phyloP scores from a whole-genome alignment of 164 flowering plant genomes.

The Chimonanthus praecox region DNA sequence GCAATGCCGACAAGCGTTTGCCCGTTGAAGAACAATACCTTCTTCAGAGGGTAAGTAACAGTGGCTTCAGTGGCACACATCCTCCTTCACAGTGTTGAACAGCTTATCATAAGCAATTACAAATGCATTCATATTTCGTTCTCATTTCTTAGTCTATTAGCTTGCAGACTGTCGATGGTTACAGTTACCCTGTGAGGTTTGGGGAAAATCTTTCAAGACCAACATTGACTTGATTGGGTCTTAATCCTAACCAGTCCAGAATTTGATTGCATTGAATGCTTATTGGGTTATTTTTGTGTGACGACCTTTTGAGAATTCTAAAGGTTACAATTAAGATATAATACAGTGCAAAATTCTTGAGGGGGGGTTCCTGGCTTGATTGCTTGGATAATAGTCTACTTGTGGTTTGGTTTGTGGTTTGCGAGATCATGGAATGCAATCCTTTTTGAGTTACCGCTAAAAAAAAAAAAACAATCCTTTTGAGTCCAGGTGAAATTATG shows the following conservation, averaged over 20 bases:
- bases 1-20: conserved; percentile 49
- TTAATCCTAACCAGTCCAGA: not conserved
- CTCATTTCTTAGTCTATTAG: not conserved
- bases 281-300: too few relatives aligned
- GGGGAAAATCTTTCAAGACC: not conserved
- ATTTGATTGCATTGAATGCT: not conserved
- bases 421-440: too few relatives aligned
- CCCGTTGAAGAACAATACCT: conserved; percentile 70
- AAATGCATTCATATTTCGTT: not conserved
- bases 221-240: not conserved
- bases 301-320: not conserved
- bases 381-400: too few relatives aligned
- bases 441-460: too few relatives aligned
- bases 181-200: not conserved
- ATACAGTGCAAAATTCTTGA: too few relatives aligned
- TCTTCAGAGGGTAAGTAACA: conserved; percentile 71
- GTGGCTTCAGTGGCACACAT: not conserved
- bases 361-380: too few relatives aligned
- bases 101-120: not conserved
- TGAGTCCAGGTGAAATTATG: too few relatives aligned
- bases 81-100: not conserved
- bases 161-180: not conserved
- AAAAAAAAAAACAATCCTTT: too few relatives aligned
- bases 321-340: not conserved
- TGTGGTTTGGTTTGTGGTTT: too few relatives aligned